phyloP scores from a whole-genome alignment of 2,329 filamentous ascomycete species.

The Colletotrichum tamarilloi region DNA sequence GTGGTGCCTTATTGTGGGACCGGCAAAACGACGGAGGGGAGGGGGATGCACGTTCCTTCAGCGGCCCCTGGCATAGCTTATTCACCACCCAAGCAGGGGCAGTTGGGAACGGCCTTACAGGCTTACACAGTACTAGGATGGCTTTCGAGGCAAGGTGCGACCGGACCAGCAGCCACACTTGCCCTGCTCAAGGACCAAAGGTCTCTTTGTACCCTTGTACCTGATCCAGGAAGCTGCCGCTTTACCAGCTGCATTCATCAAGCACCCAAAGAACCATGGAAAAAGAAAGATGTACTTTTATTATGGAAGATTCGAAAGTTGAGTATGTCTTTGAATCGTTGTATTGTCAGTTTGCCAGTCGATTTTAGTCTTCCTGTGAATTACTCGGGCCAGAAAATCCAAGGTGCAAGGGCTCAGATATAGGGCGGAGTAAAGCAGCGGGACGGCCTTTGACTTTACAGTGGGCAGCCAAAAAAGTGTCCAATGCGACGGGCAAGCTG shows the following conservation, averaged over 20 bases:
- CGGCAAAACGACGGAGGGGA: slow-evolving; percentile 34
- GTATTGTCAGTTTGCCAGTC: not conserved
- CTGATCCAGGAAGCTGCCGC: slow-evolving; percentile 5
- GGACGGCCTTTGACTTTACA: slow-evolving; percentile 19
- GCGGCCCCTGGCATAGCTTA: slow-evolving; percentile 27
- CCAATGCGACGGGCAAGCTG: slow-evolving; percentile 34
- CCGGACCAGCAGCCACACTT: slow-evolving; percentile 23
- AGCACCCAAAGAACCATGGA: not conserved
- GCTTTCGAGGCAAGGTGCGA: slow-evolving; percentile 1
- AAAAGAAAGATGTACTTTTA: not conserved
- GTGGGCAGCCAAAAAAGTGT: slow-evolving; percentile 28
- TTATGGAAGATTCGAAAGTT: not conserved
- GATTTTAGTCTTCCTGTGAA: not conserved
- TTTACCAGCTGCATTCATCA: not conserved
- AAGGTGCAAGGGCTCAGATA: not conserved
- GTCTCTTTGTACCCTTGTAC: slow-evolving; percentile 12
- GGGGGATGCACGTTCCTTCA: slow-evolving; percentile 12
- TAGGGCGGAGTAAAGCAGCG: slow-evolving; percentile 21
- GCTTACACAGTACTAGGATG: not conserved
- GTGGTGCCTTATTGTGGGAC: slow-evolving; percentile 36
- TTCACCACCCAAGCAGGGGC: slow-evolving; percentile 27
- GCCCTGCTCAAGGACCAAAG: not conserved
- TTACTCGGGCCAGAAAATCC: not conserved
- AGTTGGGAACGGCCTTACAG: not conserved
- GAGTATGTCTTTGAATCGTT: not conserved